phyloP scores from a whole-genome alignment of 2,329 filamentous ascomycete genomes.

The Phialophora expanda region DNA sequence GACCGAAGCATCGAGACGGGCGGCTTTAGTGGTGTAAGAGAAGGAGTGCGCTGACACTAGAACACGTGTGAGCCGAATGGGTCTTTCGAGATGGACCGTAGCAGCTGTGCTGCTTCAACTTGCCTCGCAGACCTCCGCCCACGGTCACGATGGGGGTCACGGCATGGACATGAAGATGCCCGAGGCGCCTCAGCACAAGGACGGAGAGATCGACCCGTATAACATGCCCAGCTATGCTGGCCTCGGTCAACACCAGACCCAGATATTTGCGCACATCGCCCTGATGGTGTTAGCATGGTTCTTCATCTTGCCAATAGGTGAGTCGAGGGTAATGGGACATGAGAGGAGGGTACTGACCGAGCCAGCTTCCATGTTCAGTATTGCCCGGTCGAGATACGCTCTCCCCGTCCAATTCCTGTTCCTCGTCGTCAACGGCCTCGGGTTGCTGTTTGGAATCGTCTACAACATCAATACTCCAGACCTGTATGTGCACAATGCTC shows the following conservation, averaged over 20 bases:
- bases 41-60: conserved; percentile 15
- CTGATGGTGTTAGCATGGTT: conserved; percentile 76
- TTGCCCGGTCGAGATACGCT: conserved; percentile 76
- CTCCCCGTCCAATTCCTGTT: conserved; percentile 73
- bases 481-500: conserved; percentile 84
- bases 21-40: conserved; percentile 15
- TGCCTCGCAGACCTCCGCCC: conserved; percentile 29
- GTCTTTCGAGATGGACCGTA: conserved; percentile 24
- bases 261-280: conserved; percentile 71
- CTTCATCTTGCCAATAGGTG: conserved; percentile 73
- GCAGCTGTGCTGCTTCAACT: conserved; percentile 39
- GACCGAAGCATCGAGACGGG: conserved; percentile 7
- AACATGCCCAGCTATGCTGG: conserved; percentile 50
- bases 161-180: conserved; percentile 39
- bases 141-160: conserved; percentile 33
- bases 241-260: conserved; percentile 45
- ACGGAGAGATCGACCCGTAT: conserved; percentile 39
- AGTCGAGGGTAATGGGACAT: conserved; percentile 44
- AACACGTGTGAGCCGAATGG: conserved; percentile 28
- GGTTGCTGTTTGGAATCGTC: conserved; percentile 67
- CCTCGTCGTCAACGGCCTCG: conserved; percentile 66
- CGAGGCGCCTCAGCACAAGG: conserved; percentile 28
- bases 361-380: conserved; percentile 81
- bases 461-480: conserved; percentile 85
- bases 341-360: conserved; percentile 26